Conservation (phyloP, 176 grass and related monocot genomes). For the Rhynchospora breviuscula region DNA sequence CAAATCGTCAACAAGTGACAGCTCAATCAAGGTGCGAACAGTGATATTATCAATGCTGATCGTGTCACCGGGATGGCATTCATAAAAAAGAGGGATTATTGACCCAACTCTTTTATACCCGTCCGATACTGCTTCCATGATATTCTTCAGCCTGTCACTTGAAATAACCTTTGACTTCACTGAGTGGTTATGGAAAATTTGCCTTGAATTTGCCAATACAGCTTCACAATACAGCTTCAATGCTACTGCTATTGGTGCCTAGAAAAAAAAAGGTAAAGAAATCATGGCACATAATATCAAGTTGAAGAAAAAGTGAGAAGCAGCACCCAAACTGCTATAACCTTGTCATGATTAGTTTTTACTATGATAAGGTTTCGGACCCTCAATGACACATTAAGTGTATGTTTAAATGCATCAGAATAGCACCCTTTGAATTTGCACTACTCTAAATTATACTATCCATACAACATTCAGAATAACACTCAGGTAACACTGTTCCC, state of each 20-base stretch:
- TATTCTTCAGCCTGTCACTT: neutral
- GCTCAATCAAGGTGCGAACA: slow-evolving; percentile 50
- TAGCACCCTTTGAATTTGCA: no score
- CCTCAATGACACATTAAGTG: neutral
- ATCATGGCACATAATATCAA: neutral
- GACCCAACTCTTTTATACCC: slow-evolving; percentile 42
- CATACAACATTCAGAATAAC: no score
- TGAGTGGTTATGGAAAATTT: slow-evolving; percentile 27
- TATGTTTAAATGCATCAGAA: no score
- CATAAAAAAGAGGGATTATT: slow-evolving; percentile 48
- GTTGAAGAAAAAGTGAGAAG: neutral
- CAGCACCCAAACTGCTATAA: slow-evolving; percentile 12
- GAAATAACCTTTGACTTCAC: slow-evolving; percentile 19
- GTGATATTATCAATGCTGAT: slow-evolving; percentile 36
- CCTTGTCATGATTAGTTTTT: neutral
- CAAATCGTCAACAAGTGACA: slow-evolving; percentile 31
- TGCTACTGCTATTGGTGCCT: slow-evolving; percentile 47
- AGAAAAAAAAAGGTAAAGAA: slow-evolving; percentile 13
- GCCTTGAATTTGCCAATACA: slow-evolving; percentile 36
- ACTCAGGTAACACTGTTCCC: no score
- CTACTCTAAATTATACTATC: no score
- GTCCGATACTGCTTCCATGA: slow-evolving; percentile 49
- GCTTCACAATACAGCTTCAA: slow-evolving; percentile 55
- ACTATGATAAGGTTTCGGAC: neutral
- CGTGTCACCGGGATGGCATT: slow-evolving; percentile 26